Evolutionary conservation across 225 moss, liverwort and hornwort genomes (phyloP).

Genomic region (Asterella californica): DNA sequence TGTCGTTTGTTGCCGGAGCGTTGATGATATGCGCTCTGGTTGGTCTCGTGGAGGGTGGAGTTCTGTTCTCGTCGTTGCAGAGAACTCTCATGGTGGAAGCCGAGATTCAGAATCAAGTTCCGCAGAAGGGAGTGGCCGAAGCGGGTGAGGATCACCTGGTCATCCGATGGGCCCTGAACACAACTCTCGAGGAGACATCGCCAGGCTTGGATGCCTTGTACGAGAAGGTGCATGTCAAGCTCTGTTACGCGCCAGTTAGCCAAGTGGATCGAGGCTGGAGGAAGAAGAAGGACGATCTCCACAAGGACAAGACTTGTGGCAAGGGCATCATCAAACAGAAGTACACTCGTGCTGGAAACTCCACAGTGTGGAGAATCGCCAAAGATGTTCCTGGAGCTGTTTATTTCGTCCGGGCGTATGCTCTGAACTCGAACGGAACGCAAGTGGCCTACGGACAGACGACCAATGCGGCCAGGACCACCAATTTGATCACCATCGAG

Average conservation of each 20-base stretch:
- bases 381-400: constrained; percentile 47
- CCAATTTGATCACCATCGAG: constrained; percentile 45
- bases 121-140: background rate
- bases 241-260: constrained; percentile 59
- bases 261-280: constrained; percentile 58
- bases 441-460: constrained; percentile 53
- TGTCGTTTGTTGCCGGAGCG: background rate
- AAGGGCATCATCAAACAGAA: constrained; percentile 29
- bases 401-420: constrained; percentile 60
- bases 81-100: constrained; percentile 13
- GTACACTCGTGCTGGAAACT: constrained; percentile 36
- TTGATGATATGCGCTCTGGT: background rate
- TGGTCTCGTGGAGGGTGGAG: constrained; percentile 17
- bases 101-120: constrained; percentile 13
- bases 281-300: constrained; percentile 36
- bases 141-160: constrained; percentile 40
- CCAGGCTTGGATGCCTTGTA: constrained; percentile 16
- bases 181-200: constrained; percentile 30
- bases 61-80: constrained; percentile 19
- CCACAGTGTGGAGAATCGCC: constrained; percentile 27
- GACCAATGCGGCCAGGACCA: constrained; percentile 31
- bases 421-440: constrained; percentile 33
- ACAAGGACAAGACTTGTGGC: constrained; percentile 55
- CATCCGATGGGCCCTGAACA: constrained; percentile 49
- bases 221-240: constrained; percentile 40